Base-by-base conservation (phyloP, 768 basidiomycete species). In the Tricholoma bakamatsutake region DNA sequence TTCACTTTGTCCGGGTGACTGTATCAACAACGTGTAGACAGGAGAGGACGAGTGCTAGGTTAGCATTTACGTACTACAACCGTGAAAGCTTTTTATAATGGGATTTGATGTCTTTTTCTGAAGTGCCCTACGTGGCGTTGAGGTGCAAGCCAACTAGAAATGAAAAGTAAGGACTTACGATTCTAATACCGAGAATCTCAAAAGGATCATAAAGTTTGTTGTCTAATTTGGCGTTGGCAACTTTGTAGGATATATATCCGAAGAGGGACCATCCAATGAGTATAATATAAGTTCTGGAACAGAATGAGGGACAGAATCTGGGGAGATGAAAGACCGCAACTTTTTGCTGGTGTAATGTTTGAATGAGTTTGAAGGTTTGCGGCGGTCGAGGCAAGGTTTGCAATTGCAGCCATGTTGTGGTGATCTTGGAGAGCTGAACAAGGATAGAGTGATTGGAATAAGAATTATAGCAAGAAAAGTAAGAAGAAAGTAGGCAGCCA, bases 1-100 rank as follows among this genome's bases (percentile, higher is more conserved):
- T 84, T 87, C 58, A 95, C 91, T 75, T 98, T 98, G 78, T 99
- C 97, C 0, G 97, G 97, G 68, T 98, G 97, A 69, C 95, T 98
- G 50, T 7, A 28, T 30, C 33, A 47, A 45, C 1, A 31, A 40
- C 47, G 17, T 37, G 45, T 21, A 30, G 50, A 42, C 18, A 39
- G 21, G 28, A 35, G 28, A 21, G 9, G 28, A 30, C 7, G 1
- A 52, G 15, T 3, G 52, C 3, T 45, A 21, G 3, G 15, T 51
- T 2, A 39, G 31, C 43, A 56, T 43, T 34, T 18, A 74, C 76
- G 57, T 64, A 96, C 95, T 88, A 97, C 70, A 86, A 73, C 62
- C 88, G 80, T 2, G 95, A 95, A 15, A 98, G 80, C 63, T 88
- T 88, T 73, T 95, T 96, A 79, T 86, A 99, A 68, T 93, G 90